Evolutionary conservation across 345 rosid species (phyloP).

Genomic region (Eucalyptus pauciflora): DNA sequence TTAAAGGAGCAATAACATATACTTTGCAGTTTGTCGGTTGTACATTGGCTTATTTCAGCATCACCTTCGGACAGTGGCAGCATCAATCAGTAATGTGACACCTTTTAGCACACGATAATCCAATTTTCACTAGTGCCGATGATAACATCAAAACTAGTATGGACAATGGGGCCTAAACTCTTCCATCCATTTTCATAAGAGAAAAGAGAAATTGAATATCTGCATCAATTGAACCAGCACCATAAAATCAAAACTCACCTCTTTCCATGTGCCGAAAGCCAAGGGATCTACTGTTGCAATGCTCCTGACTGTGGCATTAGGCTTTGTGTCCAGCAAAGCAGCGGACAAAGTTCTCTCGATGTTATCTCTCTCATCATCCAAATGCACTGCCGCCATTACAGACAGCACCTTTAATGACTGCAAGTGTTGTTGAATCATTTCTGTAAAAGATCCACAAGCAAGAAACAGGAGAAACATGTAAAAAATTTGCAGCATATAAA

Average conservation of each 20-base stretch:
- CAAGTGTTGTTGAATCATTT: neutral
- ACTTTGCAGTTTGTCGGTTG: neutral
- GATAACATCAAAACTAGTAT: neutral
- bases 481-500: neutral
- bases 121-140: neutral
- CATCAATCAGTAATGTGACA: neutral
- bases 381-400: constrained; percentile 68
- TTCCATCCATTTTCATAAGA: neutral
- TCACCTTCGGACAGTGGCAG: neutral
- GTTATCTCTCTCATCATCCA: constrained; percentile 61
- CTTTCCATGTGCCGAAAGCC: constrained; percentile 83
- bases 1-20: neutral
- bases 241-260: constrained; percentile 29
- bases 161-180: neutral
- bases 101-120: neutral
- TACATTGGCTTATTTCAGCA: neutral
- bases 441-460: constrained; percentile 35
- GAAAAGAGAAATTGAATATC: neutral
- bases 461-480: neutral
- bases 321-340: constrained; percentile 44
- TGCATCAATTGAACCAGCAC: neutral
- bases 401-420: constrained; percentile 80
- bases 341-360: constrained; percentile 54
- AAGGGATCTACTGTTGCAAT: constrained; percentile 53
- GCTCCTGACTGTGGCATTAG: constrained; percentile 34